These are phyloP conservation scores for Boechera retrofracta DNA, from an alignment of 345 rosid genomes.

Conservation along the genomic window DNA sequence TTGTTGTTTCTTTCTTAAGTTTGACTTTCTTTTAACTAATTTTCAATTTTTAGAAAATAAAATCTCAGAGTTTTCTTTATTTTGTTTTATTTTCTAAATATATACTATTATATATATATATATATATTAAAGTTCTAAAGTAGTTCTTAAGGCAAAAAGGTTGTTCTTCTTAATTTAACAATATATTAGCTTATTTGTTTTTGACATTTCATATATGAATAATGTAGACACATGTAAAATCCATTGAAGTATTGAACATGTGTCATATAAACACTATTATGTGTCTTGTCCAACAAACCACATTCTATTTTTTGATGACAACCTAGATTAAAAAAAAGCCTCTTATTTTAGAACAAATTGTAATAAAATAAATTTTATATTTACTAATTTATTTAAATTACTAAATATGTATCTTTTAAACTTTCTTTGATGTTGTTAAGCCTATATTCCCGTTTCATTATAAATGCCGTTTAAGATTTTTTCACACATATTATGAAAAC, in stretches of 20 bases:
- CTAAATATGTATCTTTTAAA: neutral
- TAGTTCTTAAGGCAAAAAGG: neutral
- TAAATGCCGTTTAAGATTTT: no score
- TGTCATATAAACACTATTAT: neutral
- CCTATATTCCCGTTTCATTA: no score
- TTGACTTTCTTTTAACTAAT: neutral
- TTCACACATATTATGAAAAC: no score
- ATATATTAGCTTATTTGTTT: neutral
- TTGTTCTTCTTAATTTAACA: neutral
- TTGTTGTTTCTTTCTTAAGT: neutral
- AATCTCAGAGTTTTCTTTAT: neutral
- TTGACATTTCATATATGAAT: neutral
- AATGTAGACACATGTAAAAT: neutral
- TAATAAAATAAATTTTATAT: neutral
- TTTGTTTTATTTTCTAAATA: neutral
- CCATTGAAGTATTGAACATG: neutral
- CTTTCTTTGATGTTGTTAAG: neutral
- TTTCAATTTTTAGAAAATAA: neutral
- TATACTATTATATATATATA: neutral
- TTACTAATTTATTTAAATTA: neutral
- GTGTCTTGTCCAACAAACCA: neutral
- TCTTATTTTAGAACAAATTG: neutral
- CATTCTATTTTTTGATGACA: neutral
- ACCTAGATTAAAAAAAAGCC: neutral
- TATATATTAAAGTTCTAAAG: neutral